Percentiles rank a stretch among this genome's conserved stretches.
phyloP scores from a whole-genome alignment of 2,329 filamentous ascomycete species.

The Botryotinia narcissicola region DNA sequence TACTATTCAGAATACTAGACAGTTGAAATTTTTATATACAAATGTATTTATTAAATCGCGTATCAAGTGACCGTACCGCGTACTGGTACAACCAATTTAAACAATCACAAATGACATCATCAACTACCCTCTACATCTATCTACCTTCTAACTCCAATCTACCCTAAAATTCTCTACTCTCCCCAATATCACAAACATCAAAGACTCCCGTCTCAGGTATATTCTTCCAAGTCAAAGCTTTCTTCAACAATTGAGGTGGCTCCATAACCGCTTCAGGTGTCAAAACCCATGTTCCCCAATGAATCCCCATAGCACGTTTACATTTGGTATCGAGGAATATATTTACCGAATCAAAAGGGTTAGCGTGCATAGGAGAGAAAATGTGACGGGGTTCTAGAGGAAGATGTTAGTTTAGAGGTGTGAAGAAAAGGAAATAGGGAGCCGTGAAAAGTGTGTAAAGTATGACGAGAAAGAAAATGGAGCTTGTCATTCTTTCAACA shows the following conservation, averaged over 20 bases:
- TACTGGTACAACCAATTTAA: not conserved
- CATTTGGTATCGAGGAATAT: constrained; percentile 86
- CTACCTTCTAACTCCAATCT: accelerated
- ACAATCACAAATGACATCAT: not conserved
- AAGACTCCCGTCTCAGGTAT: constrained; percentile 71
- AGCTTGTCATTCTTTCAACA: not conserved
- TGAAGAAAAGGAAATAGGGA: not conserved
- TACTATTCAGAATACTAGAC: too few relatives aligned
- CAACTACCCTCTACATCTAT: not conserved
- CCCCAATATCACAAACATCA: constrained; percentile 80
- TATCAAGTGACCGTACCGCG: not conserved
- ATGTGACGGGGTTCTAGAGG: constrained; percentile 56
- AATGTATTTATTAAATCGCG: not conserved
- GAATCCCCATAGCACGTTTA: constrained; percentile 75
- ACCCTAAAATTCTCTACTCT: constrained; percentile 69
- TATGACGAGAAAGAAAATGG: not conserved
- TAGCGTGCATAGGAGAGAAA: constrained; percentile 80
- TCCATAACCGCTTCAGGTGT: constrained; percentile 84
- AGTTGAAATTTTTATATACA: not conserved
- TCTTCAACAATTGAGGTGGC: constrained; percentile 69
- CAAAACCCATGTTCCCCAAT: constrained; percentile 68
- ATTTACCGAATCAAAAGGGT: constrained; percentile 83
- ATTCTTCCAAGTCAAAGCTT: constrained; percentile 66
- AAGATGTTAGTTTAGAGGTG: not conserved
- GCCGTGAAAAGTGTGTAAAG: not conserved